These are phyloP conservation scores for Triadica sebifera DNA, from an alignment of 345 rosid genomes.

Conservation along the genomic window DNA sequence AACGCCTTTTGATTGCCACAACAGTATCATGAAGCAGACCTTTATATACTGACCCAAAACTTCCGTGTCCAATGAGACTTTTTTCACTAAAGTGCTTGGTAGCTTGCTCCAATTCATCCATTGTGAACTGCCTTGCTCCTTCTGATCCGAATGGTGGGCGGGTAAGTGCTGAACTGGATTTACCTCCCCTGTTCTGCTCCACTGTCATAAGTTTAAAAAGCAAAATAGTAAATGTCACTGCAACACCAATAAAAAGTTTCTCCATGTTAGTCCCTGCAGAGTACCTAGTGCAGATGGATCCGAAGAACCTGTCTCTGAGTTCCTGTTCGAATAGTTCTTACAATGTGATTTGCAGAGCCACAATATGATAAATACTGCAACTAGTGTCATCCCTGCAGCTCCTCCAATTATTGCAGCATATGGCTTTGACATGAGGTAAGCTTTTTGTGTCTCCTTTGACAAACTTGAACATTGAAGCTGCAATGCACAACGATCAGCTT, in stretches of 20 bases:
- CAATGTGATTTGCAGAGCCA: slow-evolving; percentile 46
- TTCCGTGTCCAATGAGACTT: slow-evolving; percentile 54
- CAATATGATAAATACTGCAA: slow-evolving; percentile 30
- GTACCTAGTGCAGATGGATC: slow-evolving; percentile 54
- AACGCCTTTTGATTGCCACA: slow-evolving; percentile 54
- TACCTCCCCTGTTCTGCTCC: slow-evolving; percentile 44
- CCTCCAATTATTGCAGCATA: slow-evolving; percentile 39
- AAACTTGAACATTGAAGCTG: slow-evolving; percentile 40
- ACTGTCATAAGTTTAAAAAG: slow-evolving; percentile 19
- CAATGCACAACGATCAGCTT: slow-evolving; percentile 15
- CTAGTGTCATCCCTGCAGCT: slow-evolving; percentile 38
- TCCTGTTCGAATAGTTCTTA: slow-evolving; percentile 28
- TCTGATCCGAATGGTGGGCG: slow-evolving; percentile 28
- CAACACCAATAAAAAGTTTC: not conserved
- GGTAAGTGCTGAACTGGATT: slow-evolving; percentile 32
- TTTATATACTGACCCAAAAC: slow-evolving; percentile 49
- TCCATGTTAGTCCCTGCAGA: slow-evolving; percentile 9
- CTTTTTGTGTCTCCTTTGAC: slow-evolving; percentile 16
- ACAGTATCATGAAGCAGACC: slow-evolving; percentile 47
- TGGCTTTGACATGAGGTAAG: slow-evolving; percentile 39
- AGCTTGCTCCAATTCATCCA: slow-evolving; percentile 59
- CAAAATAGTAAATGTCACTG: slow-evolving; percentile 6
- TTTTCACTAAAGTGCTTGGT: slow-evolving; percentile 48
- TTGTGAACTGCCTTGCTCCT: slow-evolving; percentile 40
- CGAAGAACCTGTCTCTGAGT: slow-evolving; percentile 58